Evolutionary conservation across 495 filamentous ascomycete genomes (phyloP), one percentile per base, ranked within the genome.

Genomic region (Podospora pseudopauciseta): DNA sequence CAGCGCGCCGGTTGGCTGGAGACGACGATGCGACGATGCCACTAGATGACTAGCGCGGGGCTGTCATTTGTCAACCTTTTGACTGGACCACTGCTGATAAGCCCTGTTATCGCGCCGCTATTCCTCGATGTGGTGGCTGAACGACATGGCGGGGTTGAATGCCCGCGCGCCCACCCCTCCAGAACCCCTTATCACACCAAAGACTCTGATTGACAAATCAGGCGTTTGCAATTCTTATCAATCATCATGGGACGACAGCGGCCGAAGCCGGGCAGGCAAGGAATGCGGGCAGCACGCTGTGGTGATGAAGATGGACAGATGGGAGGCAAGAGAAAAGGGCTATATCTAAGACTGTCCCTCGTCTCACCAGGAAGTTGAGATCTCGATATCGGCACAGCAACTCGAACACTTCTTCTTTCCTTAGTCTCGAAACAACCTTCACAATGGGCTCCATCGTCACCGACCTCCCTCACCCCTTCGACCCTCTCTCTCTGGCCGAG

Each of bases 401-500:
- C 23, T 26, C n/a, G 9, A 19, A 68, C 66, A 68, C 65, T 18
- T 54, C 30, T 67, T 39, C 26, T 65, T 32, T 59, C 18, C 23
- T 26, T 65, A 7, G 15, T 30, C 34, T 34, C 23, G 26, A 9
- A 16, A 19, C 39, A 34, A 23, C n/a, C 34, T 19, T 59, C 67
- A 69, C 55, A 55, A 77, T 77, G 75, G 70, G 73, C 20, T 67
- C 73, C 30, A n/a, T 61, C 28, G 63, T 55, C 18, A 59, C 23
- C 27, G 60, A 68, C 20, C n/a, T 76, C 60, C 77, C 75, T 56
- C 89, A 98, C 75, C 94, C 94, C 15, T 87, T 97, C 70, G 94
- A 97, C 71, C 94, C 94, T 60, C 88, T 98, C 60, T 85, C 87
- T 18, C 85, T 86, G 0, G 72, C 80, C 4, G 94, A 98, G 75